Conservation (phyloP, 1,139 yeast genomes). For the Yamadazyma blattariae region DNA sequence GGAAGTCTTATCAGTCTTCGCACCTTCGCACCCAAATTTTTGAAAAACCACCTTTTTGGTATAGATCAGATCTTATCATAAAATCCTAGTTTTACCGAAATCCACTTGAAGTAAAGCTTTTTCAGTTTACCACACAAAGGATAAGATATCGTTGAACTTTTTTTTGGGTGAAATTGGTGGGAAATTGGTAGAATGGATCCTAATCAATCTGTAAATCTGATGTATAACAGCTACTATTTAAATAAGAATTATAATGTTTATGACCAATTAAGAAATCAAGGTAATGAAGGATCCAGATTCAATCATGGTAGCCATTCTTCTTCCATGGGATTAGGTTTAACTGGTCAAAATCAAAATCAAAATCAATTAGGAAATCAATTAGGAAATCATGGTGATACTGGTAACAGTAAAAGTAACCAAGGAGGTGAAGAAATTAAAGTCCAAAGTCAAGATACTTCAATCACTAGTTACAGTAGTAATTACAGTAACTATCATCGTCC, state of each 20-base stretch:
- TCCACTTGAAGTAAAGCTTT: too few species aligned
- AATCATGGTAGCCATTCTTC: neutral
- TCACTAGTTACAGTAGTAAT: neutral
- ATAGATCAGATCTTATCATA: too few species aligned
- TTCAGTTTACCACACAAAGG: too few species aligned
- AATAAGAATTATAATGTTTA: constrained; percentile 6
- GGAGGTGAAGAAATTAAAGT: neutral
- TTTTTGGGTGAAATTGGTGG: too few species aligned
- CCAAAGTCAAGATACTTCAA: neutral
- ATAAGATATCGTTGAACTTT: too few species aligned
- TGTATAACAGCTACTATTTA: constrained; percentile 1
- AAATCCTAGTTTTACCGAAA: too few species aligned
- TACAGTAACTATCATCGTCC: neutral
- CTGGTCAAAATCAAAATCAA: too few species aligned
- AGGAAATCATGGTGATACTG: neutral
- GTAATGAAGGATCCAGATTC: neutral
- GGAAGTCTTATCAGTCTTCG: too few species aligned
- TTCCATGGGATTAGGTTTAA: too few species aligned
- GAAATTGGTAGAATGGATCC: constrained; percentile 1
- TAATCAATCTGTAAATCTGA: neutral
- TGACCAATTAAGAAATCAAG: constrained; percentile 6
- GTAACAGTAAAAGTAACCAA: neutral
- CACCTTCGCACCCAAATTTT: too few species aligned
- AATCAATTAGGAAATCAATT: too few species aligned
- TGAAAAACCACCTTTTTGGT: too few species aligned